Evolutionary conservation across 1,139 yeast species (phyloP).

Genomic region (Blastobotrys serpentis): DNA sequence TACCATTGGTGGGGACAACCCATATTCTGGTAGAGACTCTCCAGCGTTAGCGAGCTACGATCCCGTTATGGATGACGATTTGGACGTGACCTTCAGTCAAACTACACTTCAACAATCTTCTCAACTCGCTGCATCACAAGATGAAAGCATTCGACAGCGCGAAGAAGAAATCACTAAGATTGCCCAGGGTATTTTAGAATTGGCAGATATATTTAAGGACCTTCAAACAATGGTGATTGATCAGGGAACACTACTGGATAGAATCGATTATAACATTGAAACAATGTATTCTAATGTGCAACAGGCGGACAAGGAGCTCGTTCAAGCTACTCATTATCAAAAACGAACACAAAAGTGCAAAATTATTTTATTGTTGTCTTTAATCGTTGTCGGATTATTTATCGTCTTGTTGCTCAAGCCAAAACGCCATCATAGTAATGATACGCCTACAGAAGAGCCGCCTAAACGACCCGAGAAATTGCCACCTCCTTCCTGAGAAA

Average conservation of each 20-base stretch:
- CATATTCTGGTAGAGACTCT: slow-evolving; percentile 37
- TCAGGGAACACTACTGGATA: slow-evolving; percentile 89
- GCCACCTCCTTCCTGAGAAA: too few relatives aligned
- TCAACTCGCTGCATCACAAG: slow-evolving; percentile 28
- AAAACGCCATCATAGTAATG: slow-evolving; percentile 29
- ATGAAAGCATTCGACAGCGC: slow-evolving; percentile 57
- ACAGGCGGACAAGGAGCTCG: slow-evolving; percentile 73
- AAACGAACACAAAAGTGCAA: slow-evolving; percentile 90
- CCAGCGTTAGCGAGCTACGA: slow-evolving; percentile 24
- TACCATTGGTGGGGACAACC: slow-evolving; percentile 14
- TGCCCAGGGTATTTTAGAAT: slow-evolving; percentile 92
- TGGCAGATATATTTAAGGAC: slow-evolving; percentile 89
- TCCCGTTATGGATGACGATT: slow-evolving; percentile 37
- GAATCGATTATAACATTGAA: slow-evolving; percentile 88
- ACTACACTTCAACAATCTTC: slow-evolving; percentile 44
- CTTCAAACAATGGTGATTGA: slow-evolving; percentile 90
- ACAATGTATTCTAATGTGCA: slow-evolving; percentile 74
- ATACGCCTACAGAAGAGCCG: slow-evolving; percentile 20
- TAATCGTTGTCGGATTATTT: slow-evolving; percentile 70
- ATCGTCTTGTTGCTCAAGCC: slow-evolving; percentile 75
- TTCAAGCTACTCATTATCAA: slow-evolving; percentile 76
- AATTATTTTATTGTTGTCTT: slow-evolving; percentile 66
- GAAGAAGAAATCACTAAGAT: slow-evolving; percentile 86
- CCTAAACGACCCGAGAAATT: slow-evolving; percentile 16
- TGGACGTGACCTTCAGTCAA: slow-evolving; percentile 42